Percentiles rank a stretch among this genome's conserved stretches.
Conservation (phyloP, 768 basidiomycete species). For the Phylloporus rhodoxanthus region DNA sequence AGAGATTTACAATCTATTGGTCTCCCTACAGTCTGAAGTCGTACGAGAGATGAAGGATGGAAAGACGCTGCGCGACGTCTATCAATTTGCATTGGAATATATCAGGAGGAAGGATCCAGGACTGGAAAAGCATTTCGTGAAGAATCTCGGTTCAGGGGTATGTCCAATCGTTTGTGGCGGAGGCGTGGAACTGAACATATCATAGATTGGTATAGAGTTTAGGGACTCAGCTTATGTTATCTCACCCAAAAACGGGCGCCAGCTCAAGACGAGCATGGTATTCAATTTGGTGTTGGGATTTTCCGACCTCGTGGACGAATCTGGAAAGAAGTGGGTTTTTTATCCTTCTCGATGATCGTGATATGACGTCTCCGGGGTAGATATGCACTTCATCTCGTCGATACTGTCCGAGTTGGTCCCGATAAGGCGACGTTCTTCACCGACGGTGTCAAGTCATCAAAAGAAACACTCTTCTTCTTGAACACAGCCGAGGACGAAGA, state of each 20-base stretch:
- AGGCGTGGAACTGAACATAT: neutral
- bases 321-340: constrained; percentile 62
- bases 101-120: constrained; percentile 76
- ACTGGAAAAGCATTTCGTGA: constrained; percentile 78
- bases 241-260: constrained; percentile 70
- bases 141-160: constrained; percentile 87
- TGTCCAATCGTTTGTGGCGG: constrained; percentile 22
- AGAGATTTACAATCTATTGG: constrained; percentile 71
- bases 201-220: constrained; percentile 94
- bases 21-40: constrained; percentile 73
- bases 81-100: constrained; percentile 64
- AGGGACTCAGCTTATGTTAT: constrained; percentile 83
- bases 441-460: constrained; percentile 75
- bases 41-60: constrained; percentile 77
- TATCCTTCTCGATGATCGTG: neutral
- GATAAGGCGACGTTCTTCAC: constrained; percentile 68
- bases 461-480: constrained; percentile 86
- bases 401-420: constrained; percentile 76
- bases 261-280: constrained; percentile 74
- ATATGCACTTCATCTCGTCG: constrained; percentile 82
- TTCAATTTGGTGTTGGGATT: constrained; percentile 84
- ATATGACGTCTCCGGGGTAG: constrained; percentile 33
- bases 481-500: constrained; percentile 53
- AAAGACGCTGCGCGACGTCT: constrained; percentile 69
- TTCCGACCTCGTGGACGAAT: constrained; percentile 69